Evolutionary conservation across 1,284 basidiomycete genomes (phyloP).

Genomic region (Cryptococcus amylolentus): DNA sequence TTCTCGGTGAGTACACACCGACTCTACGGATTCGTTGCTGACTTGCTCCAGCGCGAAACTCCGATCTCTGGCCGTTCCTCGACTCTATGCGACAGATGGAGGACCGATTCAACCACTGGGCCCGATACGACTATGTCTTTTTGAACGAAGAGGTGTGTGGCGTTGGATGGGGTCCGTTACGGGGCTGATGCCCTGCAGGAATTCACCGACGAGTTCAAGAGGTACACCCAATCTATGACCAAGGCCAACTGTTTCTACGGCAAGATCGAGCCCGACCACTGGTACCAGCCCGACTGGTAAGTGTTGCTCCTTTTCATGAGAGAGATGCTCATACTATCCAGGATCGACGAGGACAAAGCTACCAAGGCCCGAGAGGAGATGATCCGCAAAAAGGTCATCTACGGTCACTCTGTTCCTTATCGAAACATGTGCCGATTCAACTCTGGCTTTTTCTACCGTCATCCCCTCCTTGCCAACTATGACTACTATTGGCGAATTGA

Average conservation of each 20-base stretch:
- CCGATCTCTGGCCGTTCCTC: slow-evolving; percentile 69
- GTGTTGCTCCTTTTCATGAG: slow-evolving; percentile 3
- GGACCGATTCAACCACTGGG: slow-evolving; percentile 69
- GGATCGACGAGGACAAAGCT: slow-evolving; percentile 69
- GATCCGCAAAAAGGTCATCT: slow-evolving; percentile 77
- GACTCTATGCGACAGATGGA: slow-evolving; percentile 52
- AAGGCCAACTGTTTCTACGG: slow-evolving; percentile 71
- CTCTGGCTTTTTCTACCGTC: slow-evolving; percentile 79
- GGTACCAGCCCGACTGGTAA: slow-evolving; percentile 73
- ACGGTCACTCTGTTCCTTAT: slow-evolving; percentile 66
- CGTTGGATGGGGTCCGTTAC: not conserved
- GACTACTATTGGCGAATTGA: slow-evolving; percentile 91
- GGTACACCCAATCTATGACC: slow-evolving; percentile 64
- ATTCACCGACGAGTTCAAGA: slow-evolving; percentile 74
- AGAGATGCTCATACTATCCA: slow-evolving; percentile 4
- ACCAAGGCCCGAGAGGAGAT: slow-evolving; percentile 62
- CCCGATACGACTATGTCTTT: slow-evolving; percentile 79
- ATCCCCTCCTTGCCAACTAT: slow-evolving; percentile 71
- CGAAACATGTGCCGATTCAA: slow-evolving; percentile 84
- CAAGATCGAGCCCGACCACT: slow-evolving; percentile 72
- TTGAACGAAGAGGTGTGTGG: slow-evolving; percentile 64
- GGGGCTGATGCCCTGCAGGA: slow-evolving; percentile 13
- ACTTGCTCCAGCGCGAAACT: slow-evolving; percentile 61
- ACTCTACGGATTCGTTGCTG: not conserved
- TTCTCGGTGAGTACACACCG: slow-evolving; percentile 55